These are phyloP conservation scores for Quercus dentata DNA, from an alignment of 306 rosid species.

Conservation along the genomic window DNA sequence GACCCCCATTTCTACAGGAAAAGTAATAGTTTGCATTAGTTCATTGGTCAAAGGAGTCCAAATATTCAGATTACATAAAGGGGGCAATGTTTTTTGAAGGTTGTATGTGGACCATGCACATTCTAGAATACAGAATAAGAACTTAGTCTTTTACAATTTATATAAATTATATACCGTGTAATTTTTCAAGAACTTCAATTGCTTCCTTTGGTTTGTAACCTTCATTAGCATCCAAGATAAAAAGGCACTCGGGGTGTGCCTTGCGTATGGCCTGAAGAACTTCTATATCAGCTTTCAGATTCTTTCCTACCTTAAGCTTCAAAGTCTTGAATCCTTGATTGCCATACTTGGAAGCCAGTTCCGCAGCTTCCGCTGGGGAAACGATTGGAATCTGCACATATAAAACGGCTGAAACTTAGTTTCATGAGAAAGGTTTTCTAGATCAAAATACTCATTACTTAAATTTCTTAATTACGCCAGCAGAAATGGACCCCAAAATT, in stretches of 20 bases:
- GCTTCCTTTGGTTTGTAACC: slow-evolving; percentile 83
- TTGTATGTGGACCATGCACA: neutral
- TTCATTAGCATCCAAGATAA: slow-evolving; percentile 94
- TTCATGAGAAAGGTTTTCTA: neutral
- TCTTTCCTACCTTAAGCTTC: slow-evolving; percentile 90
- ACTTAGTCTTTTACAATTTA: neutral
- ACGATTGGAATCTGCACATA: slow-evolving; percentile 82
- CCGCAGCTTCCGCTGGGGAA: slow-evolving; percentile 71
- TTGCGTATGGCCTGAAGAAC: slow-evolving; percentile 80
- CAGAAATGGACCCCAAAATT: neutral
- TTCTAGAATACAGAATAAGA: neutral
- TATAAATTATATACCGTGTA: slow-evolving; percentile 53
- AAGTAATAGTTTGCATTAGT: slow-evolving; percentile 19
- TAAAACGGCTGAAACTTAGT: slow-evolving; percentile 20
- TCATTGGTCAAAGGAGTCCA: neutral
- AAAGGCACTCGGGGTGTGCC: slow-evolving; percentile 68
- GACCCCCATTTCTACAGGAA: slow-evolving; percentile 68
- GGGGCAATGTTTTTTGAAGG: too few species aligned
- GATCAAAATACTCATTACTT: neutral
- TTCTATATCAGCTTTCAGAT: slow-evolving; percentile 70
- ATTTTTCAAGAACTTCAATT: slow-evolving; percentile 76
- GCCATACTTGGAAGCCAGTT: slow-evolving; percentile 70
- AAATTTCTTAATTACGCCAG: neutral
- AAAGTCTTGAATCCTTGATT: slow-evolving; percentile 75
- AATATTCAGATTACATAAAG: neutral